A percentile compares a stretch with the other conserved stretches of the same genome.
phyloP scores from a whole-genome alignment of 1,284 basidiomycete species.

The Grifola frondosa region DNA sequence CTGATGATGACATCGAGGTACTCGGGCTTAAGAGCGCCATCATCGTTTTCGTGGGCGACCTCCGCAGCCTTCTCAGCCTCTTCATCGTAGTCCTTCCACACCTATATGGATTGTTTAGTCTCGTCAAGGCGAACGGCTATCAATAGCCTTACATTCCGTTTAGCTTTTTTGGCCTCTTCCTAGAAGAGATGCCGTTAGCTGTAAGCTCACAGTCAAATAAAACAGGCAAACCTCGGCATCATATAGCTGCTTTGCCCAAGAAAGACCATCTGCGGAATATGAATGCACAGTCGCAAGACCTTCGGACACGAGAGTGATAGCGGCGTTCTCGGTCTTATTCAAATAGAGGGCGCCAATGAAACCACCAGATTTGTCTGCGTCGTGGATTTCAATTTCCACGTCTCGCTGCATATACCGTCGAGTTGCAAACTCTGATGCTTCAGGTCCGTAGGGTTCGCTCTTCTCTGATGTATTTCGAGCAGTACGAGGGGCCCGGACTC shows the following conservation, averaged over 20 bases:
- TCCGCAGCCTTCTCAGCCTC: slow-evolving; percentile 58
- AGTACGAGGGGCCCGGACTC: slow-evolving; percentile 82
- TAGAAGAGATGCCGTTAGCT: slow-evolving; percentile 28
- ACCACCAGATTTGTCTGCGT: slow-evolving; percentile 91
- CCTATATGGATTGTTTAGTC: slow-evolving; percentile 41
- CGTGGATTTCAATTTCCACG: slow-evolving; percentile 89
- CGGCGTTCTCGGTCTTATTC: slow-evolving; percentile 82
- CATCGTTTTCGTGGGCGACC: slow-evolving; percentile 41
- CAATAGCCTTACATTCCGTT: slow-evolving; percentile 58
- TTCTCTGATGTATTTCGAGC: slow-evolving; percentile 84
- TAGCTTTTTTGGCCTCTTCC: slow-evolving; percentile 77
- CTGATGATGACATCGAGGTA: slow-evolving; percentile 93
- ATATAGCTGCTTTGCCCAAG: slow-evolving; percentile 78
- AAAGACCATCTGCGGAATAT: slow-evolving; percentile 81
- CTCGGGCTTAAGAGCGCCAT: slow-evolving; percentile 68
- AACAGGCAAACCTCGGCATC: slow-evolving; percentile 67
- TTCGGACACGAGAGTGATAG: slow-evolving; percentile 80
- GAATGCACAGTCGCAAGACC: slow-evolving; percentile 86
- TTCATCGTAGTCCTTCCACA: slow-evolving; percentile 82
- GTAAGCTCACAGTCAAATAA: neutral
- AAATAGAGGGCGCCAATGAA: slow-evolving; percentile 91
- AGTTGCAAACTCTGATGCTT: slow-evolving; percentile 81
- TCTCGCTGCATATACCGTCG: slow-evolving; percentile 91
- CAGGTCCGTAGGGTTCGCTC: slow-evolving; percentile 84
- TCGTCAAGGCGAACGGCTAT: slow-evolving; percentile 8